Base-by-base conservation (phyloP, 352 stramenopile species). In the Halophytophthora batemanensis region DNA sequence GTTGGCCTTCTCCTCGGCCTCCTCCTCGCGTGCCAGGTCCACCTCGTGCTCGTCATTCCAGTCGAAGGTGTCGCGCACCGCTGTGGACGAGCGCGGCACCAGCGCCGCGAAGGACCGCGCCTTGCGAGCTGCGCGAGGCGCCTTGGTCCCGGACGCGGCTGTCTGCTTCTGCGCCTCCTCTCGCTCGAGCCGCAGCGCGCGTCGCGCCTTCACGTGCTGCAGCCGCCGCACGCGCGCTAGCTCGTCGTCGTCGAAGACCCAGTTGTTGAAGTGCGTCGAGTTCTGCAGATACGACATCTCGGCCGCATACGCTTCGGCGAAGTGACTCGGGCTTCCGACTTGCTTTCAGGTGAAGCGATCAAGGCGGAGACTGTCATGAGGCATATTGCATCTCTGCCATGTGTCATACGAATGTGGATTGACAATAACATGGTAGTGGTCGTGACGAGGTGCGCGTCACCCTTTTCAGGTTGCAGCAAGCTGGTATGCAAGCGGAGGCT, bases 211-310 rank as follows among this genome's bases (percentile, higher is more conserved):
- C 18, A 91, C 61, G 57, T 82, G 61, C 31, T 82, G 79, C 38
- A 95, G 57, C 3, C 71, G 59, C 6, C 75, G 65, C n/a, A 84
- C 65, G 39, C 62, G 73, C 50, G 44, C 38, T 22, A 95, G 72
- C 51, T 91, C 64, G 18, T 87, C 80, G 8, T 25, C 21, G 29
- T 69, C 75, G 69, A 95, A 90, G 59, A 95, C 60, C 84, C 84
- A 95, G 64, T 93, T 95, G 69, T 93, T 92, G 54, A 93, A 90
- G 71, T 95, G 84, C 61, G 84, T 93, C 64, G 84, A 93, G 59
- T 72, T 74, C 50, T 77, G 43, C 33, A 95, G 67, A 65, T 95
- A 95, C 65, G 84, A 74, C 84, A 94, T 94, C 13, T 12, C 21
- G 11, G 34, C 34, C 14, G 36, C 14, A 31, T 31, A 8, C 25